These are phyloP conservation scores for Trichoderma afroharzianum DNA, from an alignment of 2,329 filamentous ascomycete genomes.

Conservation along the genomic window DNA sequence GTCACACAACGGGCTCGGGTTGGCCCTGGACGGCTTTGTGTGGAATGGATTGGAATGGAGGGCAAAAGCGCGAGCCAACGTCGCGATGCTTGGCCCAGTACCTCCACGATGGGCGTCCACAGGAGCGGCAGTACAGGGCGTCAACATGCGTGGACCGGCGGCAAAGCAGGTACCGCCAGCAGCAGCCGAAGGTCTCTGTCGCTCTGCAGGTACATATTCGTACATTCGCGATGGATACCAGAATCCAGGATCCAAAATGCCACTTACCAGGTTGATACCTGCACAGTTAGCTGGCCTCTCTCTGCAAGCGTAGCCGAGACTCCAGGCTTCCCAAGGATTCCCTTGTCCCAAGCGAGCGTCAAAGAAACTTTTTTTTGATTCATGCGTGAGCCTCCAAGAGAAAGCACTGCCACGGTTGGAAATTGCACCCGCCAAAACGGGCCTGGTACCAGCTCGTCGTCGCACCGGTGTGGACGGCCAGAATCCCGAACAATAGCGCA, in stretches of 20 bases:
- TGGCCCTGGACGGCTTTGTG: background rate
- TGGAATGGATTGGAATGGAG: constrained; percentile 8
- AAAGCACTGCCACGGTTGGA: constrained; percentile 12
- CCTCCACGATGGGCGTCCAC: background rate
- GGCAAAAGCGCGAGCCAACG: constrained; percentile 12
- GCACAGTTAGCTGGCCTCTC: background rate
- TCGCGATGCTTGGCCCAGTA: constrained; percentile 1
- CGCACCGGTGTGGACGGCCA: background rate
- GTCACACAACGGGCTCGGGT: background rate
- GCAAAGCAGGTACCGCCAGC: constrained; percentile 7
- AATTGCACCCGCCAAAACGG: constrained; percentile 17
- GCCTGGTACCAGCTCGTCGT: constrained; percentile 7
- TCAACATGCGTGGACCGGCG: constrained; percentile 5
- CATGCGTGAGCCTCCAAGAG: background rate
- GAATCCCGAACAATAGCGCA: background rate
- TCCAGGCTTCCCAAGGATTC: background rate
- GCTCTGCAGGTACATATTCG: background rate
- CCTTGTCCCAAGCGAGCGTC: background rate
- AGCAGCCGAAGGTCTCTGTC: background rate
- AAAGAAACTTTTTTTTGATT: constrained; percentile 14
- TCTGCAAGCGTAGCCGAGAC: background rate
- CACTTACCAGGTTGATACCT: background rate
- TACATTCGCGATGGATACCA: background rate
- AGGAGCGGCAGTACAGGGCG: background rate
- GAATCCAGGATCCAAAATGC: background rate